Conservation (phyloP, 805 yeast genomes). For the Candida verbasci region DNA sequence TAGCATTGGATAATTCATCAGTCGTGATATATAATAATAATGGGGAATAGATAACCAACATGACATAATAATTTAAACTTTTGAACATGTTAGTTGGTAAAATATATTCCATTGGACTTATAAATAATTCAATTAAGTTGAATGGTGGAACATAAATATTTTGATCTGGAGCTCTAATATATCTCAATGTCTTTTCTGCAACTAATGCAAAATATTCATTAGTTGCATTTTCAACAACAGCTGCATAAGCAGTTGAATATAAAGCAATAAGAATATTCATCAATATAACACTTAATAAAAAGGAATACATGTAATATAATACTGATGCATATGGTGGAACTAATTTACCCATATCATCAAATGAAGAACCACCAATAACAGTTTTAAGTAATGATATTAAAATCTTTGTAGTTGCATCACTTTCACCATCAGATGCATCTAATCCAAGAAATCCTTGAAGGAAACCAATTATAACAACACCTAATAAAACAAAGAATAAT, state of each 20-base stretch:
- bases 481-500: conserved; percentile 72
- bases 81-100: conserved; percentile 32
- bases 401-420: conserved; percentile 67
- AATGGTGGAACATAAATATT: conserved; percentile 83
- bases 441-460: conserved; percentile 83
- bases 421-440: conserved; percentile 81
- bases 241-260: conserved; percentile 78
- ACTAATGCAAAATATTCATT: conserved; percentile 83
- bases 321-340: conserved; percentile 86
- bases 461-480: conserved; percentile 72
- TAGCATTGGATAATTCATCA: conserved; percentile 63
- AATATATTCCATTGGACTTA: conserved; percentile 28
- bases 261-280: conserved; percentile 82
- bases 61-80: conserved; percentile 47
- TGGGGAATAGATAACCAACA: conserved; percentile 69
- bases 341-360: conserved; percentile 62
- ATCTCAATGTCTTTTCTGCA: conserved; percentile 78
- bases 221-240: conserved; percentile 75
- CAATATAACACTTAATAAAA: conserved; percentile 68
- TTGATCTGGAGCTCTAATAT: conserved; percentile 84
- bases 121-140: conserved; percentile 59
- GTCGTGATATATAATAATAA: conserved; percentile 54
- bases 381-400: conserved; percentile 64
- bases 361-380: conserved; percentile 70
- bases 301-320: conserved; percentile 72